Base-by-base conservation (phyloP, 1,139 yeast species). In the Saccharomyces hybrid region DNA sequence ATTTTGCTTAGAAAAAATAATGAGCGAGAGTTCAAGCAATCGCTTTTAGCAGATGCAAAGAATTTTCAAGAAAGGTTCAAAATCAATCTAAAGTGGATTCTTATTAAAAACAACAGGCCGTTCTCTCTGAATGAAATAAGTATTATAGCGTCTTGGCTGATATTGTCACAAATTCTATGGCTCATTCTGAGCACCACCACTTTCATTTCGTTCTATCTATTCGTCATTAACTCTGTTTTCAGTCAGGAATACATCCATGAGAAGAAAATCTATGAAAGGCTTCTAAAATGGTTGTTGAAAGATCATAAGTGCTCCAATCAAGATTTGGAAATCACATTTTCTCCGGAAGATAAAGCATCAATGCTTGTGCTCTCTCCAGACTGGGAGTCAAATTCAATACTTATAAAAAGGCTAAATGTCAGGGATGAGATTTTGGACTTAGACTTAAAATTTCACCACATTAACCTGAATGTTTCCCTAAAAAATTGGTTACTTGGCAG, bases 401-500 rank as follows among this genome's bases (percentile, higher is more conserved):
- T 9, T 3, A 79, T 86, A 51, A 75, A 79, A 54, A 81, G 86
- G 62, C 77, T 77, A 51, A 80, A 83, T 61, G 71, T 86, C 5
- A 68, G 69, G 34, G 59, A 61, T 11, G 64, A 60, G 14, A 48
- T 25, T 11, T 34, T 46, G 11, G 25, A 47, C 14, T 4, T 51
- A 31, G 68, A 72, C 9, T 76, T 84, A 31, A 71, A 70, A 14
- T 74, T 84, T 30, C 80, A 83, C 53, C 76, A 81, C 16, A 71
- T 84, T 58, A 82, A 81, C 58, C 64, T 85, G 47, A 78, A 86
- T 0, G 70, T 86, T 25, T 82, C 87, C 1, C 79, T 86, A 58
- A 75, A 77, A 49, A 86, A 86, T 67, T 86, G 91, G 91, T 76
- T 82, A 51, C 79, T 80, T 56, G 85, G 89, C 0, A 77, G 78